A percentile compares a stretch with the other conserved stretches of the same genome.
Evolutionary conservation across 768 basidiomycete species (phyloP).

Genomic region (button mushroom (Agaricus bisporus)): DNA sequence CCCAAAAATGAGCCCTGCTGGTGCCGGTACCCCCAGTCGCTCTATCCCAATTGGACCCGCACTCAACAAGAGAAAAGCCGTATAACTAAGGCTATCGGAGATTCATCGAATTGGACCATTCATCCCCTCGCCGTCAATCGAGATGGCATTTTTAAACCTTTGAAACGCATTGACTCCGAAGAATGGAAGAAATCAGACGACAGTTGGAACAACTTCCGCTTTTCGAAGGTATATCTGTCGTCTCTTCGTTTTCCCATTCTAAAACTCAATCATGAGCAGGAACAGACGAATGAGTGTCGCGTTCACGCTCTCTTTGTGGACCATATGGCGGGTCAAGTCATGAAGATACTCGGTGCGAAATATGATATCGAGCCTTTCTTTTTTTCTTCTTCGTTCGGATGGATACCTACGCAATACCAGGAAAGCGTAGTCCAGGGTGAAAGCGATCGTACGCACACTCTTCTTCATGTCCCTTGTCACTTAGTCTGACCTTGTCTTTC

Average conservation of each 20-base stretch:
- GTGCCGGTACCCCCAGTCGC: slow-evolving; percentile 29
- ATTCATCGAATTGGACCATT: slow-evolving; percentile 18
- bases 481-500: neutral
- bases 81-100: slow-evolving; percentile 23
- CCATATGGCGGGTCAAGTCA: slow-evolving; percentile 37
- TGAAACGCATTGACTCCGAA: slow-evolving; percentile 6
- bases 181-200: slow-evolving; percentile 14
- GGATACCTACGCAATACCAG: slow-evolving; percentile 64
- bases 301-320: slow-evolving; percentile 44
- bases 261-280: neutral
- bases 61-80: slow-evolving; percentile 28
- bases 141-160: slow-evolving; percentile 23
- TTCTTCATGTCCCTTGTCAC: slow-evolving; percentile 41
- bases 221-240: slow-evolving; percentile 20
- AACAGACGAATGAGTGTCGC: slow-evolving; percentile 23
- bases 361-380: slow-evolving; percentile 62
- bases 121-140: slow-evolving; percentile 28
- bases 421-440: slow-evolving; percentile 32
- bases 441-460: slow-evolving; percentile 50
- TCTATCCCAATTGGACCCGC: slow-evolving; percentile 44
- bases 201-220: slow-evolving; percentile 28
- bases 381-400: slow-evolving; percentile 58
- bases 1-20: slow-evolving; percentile 22
- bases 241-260: neutral
- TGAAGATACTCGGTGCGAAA: slow-evolving; percentile 49